Evolutionary conservation across 2,329 filamentous ascomycete genomes (phyloP), one percentile per base, ranked within the genome.

Genomic region (Phialophora chinensis): DNA sequence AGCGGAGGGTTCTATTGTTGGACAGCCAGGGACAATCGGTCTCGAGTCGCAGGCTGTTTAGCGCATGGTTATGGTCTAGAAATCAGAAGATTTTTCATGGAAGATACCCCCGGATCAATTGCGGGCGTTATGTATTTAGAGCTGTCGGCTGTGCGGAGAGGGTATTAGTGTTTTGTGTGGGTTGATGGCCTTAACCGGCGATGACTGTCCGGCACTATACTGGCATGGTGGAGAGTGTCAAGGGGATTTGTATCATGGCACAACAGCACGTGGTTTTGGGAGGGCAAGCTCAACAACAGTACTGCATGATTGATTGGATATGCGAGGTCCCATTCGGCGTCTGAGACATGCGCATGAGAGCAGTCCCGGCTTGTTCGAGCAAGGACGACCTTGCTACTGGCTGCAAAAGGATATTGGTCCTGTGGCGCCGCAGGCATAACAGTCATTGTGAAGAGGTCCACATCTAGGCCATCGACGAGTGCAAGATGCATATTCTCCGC

Each of bases 401-500:
- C 49, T 52, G 20, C 49, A 27, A 29, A 20, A 25, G 11, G 14
- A 12, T 52, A 25, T 25, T 25, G 12, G 1, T 2, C 23, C 23
- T 20, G 20, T 44, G 14, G 38, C 17, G 7, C 38, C 2, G 14
- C 17, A 44, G 38, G 17, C 14, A n/a, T 44, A n/a, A 20, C 14
- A n/a, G 38, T 44, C 38, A n/a, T 44, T n/a, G 38, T n/a, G 14
- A 44, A 8, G 17, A 7, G 38, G 38, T 4, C 38, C 38, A 44
- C 38, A n/a, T n/a, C 5, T 44, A 44, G 38, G 14, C 20, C 20
- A 5, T 52, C 49, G 47, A 52, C 27, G 33, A 35, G 17, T 52
- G 25, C 49, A 52, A 27, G 49, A 44, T 44, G 38, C 49, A 23
- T 52, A 29, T 52, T 52, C 20, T 52, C 49, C 49, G 49, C 49